Evolutionary conservation across 1,284 basidiomycete genomes (phyloP).

Genomic region (Ceratobasidium sp.): DNA sequence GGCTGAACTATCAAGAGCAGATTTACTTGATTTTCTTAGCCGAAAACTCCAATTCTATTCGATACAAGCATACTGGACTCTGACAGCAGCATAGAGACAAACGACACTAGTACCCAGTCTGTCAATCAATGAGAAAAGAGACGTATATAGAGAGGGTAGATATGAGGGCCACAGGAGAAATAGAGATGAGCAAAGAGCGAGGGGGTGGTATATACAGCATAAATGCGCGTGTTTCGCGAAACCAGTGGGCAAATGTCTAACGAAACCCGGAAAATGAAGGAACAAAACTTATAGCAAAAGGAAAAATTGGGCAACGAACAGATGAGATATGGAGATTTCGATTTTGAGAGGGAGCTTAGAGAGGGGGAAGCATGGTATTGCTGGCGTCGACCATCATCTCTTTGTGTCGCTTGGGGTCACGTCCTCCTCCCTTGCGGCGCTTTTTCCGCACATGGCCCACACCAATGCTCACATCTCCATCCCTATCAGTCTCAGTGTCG

Average conservation of each 20-base stretch:
- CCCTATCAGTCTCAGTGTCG: slow-evolving; percentile 38
- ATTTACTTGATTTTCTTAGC: too few species aligned
- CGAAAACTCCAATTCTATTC: slow-evolving; percentile 26
- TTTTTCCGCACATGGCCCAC: slow-evolving; percentile 34
- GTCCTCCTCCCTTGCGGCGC: slow-evolving; percentile 39
- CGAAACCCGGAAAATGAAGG: background rate
- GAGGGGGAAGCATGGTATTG: slow-evolving; percentile 18
- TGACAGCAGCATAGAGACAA: background rate
- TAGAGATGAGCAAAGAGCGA: background rate
- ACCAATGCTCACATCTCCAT: slow-evolving; percentile 13
- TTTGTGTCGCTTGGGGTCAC: slow-evolving; percentile 34
- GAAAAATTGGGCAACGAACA: slow-evolving; percentile 5
- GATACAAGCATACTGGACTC: slow-evolving; percentile 23
- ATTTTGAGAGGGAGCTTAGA: slow-evolving; percentile 18
- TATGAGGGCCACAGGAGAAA: background rate
- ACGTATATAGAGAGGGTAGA: slow-evolving; percentile 14
- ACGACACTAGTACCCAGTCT: background rate
- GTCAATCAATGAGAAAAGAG: background rate
- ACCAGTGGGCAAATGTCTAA: background rate
- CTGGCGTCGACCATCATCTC: slow-evolving; percentile 23
- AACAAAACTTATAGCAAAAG: background rate
- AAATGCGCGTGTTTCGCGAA: slow-evolving; percentile 18
- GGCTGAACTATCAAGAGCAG: too few species aligned
- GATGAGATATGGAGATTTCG: slow-evolving; percentile 1
- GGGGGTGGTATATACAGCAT: slow-evolving; percentile 5